Percentiles rank a stretch among this genome's conserved stretches.
Evolutionary conservation across 73 alveolate species (phyloP).

Genomic region (Paramecium pentaurelia): DNA sequence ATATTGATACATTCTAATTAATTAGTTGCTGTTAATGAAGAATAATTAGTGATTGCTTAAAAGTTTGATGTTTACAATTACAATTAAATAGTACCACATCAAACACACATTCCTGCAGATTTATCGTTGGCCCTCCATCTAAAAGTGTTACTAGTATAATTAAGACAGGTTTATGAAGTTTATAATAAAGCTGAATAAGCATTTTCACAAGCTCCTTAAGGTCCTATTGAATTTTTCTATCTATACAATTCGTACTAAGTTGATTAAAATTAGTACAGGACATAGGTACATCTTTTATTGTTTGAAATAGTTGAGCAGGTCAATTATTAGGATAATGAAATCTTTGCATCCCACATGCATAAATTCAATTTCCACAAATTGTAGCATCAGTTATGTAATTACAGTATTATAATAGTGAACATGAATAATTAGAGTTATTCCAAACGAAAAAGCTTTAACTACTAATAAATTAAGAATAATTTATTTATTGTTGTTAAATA

Average conservation of each 20-base stretch:
- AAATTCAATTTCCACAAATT: neutral
- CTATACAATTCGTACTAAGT: neutral
- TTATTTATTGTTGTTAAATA: neutral
- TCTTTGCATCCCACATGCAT: neutral
- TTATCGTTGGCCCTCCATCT: neutral
- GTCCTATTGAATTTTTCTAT: neutral
- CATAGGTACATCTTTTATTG: neutral
- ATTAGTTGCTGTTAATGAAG: neutral
- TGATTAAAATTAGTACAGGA: neutral
- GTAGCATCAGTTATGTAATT: neutral
- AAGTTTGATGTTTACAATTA: neutral
- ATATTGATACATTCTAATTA: neutral
- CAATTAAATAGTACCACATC: neutral
- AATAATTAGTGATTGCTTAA: neutral
- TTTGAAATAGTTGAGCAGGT: neutral
- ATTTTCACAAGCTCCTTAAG: neutral
- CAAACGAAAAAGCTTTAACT: neutral
- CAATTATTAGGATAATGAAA: neutral
- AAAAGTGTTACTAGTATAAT: neutral
- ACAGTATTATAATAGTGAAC: neutral
- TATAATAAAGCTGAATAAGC: neutral
- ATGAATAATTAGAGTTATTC: neutral
- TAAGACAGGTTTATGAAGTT: neutral
- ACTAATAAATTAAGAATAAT: neutral
- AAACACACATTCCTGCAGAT: neutral